Evolutionary conservation across 1,139 yeast species (phyloP).

Genomic region (Hansenula anomala): DNA sequence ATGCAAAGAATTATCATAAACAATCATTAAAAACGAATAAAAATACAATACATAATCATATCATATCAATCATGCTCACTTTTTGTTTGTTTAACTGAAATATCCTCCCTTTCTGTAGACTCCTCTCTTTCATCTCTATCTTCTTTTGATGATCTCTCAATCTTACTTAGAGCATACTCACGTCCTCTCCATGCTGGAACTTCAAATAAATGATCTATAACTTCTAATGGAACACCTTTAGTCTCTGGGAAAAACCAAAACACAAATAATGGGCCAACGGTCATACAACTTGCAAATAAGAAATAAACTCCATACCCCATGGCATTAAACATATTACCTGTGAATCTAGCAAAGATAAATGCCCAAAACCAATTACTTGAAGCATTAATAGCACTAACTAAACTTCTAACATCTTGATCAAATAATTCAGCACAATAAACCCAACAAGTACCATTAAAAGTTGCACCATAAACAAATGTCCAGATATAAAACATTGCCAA

Average conservation of each 20-base stretch:
- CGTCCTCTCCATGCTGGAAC: slow-evolving; percentile 19
- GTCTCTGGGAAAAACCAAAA: slow-evolving; percentile 41
- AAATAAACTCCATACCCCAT: slow-evolving; percentile 43
- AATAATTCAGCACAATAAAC: slow-evolving; percentile 42
- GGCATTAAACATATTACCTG: slow-evolving; percentile 37
- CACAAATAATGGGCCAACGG: slow-evolving; percentile 25
- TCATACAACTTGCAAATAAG: slow-evolving; percentile 37
- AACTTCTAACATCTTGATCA: slow-evolving; percentile 37
- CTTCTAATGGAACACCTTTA: slow-evolving; percentile 39
- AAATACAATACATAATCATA: no score
- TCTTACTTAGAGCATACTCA: slow-evolving; percentile 1
- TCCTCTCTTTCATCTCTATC: not conserved
- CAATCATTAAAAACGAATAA: no score
- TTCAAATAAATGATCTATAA: slow-evolving; percentile 37
- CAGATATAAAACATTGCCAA: slow-evolving; percentile 43
- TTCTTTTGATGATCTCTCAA: not conserved
- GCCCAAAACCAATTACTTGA: slow-evolving; percentile 47
- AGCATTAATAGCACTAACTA: slow-evolving; percentile 41
- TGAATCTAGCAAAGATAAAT: slow-evolving; percentile 41
- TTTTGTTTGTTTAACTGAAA: not conserved
- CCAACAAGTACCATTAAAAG: slow-evolving; percentile 48
- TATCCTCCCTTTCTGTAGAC: not conserved
- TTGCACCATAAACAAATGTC: slow-evolving; percentile 38
- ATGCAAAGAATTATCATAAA: no score
- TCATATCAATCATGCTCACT: not conserved